Percentiles rank a stretch among this genome's conserved stretches.
These are phyloP conservation scores for Pseudozyma thailandica DNA, from an alignment of 1,284 basidiomycete species.

Conservation along the genomic window DNA sequence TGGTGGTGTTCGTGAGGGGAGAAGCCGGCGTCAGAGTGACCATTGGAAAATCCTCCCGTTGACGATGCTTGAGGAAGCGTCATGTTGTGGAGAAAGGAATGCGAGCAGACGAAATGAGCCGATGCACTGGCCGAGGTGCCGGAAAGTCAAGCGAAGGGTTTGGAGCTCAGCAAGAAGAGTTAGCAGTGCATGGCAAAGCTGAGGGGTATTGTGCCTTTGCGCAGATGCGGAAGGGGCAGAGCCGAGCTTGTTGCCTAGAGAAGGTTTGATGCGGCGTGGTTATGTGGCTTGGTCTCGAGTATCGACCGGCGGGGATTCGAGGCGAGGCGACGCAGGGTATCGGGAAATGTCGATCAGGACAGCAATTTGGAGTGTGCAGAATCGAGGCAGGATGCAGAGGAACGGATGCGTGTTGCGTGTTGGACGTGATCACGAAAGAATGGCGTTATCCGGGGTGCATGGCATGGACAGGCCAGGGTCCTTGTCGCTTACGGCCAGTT, in stretches of 20 bases:
- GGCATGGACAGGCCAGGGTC: conserved; percentile 2
- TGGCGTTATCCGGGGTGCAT: conserved; percentile 40
- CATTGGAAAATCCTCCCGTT: neutral
- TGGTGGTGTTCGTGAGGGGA: conserved; percentile 7
- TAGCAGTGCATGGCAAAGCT: conserved; percentile 21
- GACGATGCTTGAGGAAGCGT: conserved; percentile 5
- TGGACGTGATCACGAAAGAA: conserved; percentile 29
- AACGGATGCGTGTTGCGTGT: conserved; percentile 27
- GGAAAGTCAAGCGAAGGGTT: conserved; percentile 6
- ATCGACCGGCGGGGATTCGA: conserved; percentile 7
- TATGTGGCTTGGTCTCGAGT: neutral
- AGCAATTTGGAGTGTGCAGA: neutral
- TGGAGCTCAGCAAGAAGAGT: conserved; percentile 23
- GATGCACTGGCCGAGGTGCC: conserved; percentile 1
- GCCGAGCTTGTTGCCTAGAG: conserved; percentile 8
- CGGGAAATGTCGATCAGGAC: neutral
- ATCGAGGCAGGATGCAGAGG: neutral
- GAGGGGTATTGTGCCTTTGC: no score
- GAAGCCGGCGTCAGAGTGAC: neutral
- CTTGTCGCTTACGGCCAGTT: conserved; percentile 17
- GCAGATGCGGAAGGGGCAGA: conserved; percentile 14
- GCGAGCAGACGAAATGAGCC: neutral
- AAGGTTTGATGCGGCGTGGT: conserved; percentile 1
- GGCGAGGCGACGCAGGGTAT: conserved; percentile 11
- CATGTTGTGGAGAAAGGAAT: conserved; percentile 5